phyloP scores from a whole-genome alignment of 2,329 filamentous ascomycete species.

The Uncinocarpus reesii region DNA sequence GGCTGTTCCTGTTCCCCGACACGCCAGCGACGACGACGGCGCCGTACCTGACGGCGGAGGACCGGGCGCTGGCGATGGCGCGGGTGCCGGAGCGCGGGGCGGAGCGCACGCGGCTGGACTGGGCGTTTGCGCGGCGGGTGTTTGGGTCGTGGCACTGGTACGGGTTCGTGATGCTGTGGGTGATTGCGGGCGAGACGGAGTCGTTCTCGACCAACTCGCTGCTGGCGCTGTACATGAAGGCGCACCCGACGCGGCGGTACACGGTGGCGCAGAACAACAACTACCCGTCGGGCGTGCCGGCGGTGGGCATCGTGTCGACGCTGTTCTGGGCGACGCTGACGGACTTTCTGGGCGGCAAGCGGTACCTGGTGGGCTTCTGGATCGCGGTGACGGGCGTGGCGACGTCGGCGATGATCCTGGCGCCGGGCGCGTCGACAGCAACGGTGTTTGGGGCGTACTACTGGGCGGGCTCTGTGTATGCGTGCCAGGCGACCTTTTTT shows the following conservation, averaged over 20 bases:
- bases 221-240: slow-evolving; percentile 43
- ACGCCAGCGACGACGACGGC: slow-evolving; percentile 30
- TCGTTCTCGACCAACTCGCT: slow-evolving; percentile 58
- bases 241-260: slow-evolving; percentile 38
- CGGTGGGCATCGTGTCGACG: slow-evolving; percentile 46
- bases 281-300: slow-evolving; percentile 45
- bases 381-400: slow-evolving; percentile 55
- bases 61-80: slow-evolving; percentile 25
- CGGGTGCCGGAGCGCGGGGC: slow-evolving; percentile 23
- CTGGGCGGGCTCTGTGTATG: slow-evolving; percentile 59
- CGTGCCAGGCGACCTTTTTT: slow-evolving; percentile 64
- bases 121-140: slow-evolving; percentile 24
- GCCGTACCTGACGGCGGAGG: slow-evolving; percentile 26
- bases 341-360: slow-evolving; percentile 52
- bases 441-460: slow-evolving; percentile 58
- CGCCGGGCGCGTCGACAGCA: slow-evolving; percentile 42
- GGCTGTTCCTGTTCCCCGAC: slow-evolving; percentile 35
- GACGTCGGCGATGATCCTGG: slow-evolving; percentile 53
- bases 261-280: slow-evolving; percentile 44
- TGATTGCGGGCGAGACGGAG: slow-evolving; percentile 61
- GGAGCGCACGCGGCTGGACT: slow-evolving; percentile 19
- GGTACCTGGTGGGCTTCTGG: slow-evolving; percentile 57
- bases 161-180: slow-evolving; percentile 33
- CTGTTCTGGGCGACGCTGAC: slow-evolving; percentile 61
- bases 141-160: slow-evolving; percentile 32